Percentiles rank a stretch among this genome's conserved stretches.
These are phyloP conservation scores for Rosa hybrid DNA, from an alignment of 331 rosid species.

Conservation along the genomic window DNA sequence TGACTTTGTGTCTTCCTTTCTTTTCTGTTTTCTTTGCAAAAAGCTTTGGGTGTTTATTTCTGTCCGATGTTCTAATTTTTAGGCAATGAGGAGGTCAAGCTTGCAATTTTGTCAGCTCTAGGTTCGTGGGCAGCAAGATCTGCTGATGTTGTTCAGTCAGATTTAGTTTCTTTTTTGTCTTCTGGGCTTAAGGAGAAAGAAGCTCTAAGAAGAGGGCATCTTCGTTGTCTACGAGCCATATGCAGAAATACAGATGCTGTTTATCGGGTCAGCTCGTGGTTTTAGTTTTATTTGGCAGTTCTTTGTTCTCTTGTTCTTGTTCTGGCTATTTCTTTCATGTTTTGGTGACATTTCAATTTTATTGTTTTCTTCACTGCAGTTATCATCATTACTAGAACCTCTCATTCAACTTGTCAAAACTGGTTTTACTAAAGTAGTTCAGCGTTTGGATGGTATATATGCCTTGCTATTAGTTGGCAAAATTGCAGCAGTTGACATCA, in stretches of 20 bases:
- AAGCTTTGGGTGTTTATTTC: conserved; percentile 20
- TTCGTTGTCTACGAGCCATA: conserved; percentile 63
- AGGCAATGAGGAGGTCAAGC: conserved; percentile 98
- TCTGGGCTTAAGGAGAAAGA: conserved; percentile 99
- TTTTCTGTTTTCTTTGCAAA: neutral
- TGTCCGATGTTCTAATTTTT: conserved; percentile 28
- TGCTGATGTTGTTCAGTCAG: conserved; percentile 59
- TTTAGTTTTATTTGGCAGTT: conserved; percentile 24
- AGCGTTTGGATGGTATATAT: conserved; percentile 92
- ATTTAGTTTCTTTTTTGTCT: conserved; percentile 61
- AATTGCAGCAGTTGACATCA: conserved; percentile 84
- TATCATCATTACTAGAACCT: conserved; percentile 63
- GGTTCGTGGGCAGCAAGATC: conserved; percentile 83
- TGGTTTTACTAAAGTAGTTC: conserved; percentile 88
- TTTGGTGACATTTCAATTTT: conserved; percentile 14
- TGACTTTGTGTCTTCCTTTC: neutral
- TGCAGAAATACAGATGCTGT: conserved; percentile 67
- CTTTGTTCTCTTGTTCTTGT: conserved; percentile 24
- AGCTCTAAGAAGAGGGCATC: conserved; percentile 77
- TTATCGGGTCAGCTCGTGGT: conserved; percentile 49
- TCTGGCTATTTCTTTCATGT: conserved; percentile 17
- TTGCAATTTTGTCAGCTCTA: conserved; percentile 63
- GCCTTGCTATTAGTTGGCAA: conserved; percentile 81
- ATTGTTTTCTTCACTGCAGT: conserved; percentile 39
- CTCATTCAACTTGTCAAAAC: conserved; percentile 91